A percentile compares a stretch with the other conserved stretches of the same genome.
Evolutionary conservation across 1,284 basidiomycete species (phyloP).

Genomic region (Ganoderma resinaceum): DNA sequence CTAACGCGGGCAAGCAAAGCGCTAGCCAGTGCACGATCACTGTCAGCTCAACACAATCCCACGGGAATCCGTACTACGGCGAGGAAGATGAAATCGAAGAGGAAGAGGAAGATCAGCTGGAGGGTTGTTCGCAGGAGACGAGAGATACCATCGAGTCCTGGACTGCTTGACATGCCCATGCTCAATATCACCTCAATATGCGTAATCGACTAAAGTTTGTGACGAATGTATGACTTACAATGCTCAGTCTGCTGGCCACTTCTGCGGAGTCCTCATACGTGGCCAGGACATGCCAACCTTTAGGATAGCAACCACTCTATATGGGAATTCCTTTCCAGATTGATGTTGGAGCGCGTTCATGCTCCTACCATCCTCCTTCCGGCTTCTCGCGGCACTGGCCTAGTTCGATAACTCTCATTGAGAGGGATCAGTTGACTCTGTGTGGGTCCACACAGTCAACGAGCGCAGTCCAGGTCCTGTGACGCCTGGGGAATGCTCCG

Average conservation of each 20-base stretch:
- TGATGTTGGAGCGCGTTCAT: background rate
- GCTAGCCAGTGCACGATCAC: background rate
- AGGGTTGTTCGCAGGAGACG: conserved; percentile 44
- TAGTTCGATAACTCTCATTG: too few species aligned
- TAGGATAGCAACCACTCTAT: background rate
- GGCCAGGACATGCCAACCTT: too few species aligned
- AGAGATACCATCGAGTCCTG: conserved; percentile 64
- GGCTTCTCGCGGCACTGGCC: too few species aligned
- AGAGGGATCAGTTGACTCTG: too few species aligned
- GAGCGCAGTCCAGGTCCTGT: too few species aligned
- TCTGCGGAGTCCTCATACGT: too few species aligned
- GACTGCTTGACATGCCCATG: conserved; percentile 32
- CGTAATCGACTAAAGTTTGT: background rate
- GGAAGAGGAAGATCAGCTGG: conserved; percentile 24
- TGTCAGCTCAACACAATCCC: background rate
- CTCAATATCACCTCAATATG: background rate
- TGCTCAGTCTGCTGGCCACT: background rate
- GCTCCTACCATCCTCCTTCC: too few species aligned
- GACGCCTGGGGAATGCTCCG: background rate
- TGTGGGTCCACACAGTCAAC: too few species aligned
- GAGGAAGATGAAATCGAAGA: background rate
- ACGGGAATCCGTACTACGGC: background rate
- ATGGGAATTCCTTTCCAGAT: background rate
- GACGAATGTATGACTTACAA: background rate
- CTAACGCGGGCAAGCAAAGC: background rate